Percentiles rank a stretch among this genome's conserved stretches.
These are phyloP conservation scores for Lactifluus piperatus DNA, from an alignment of 768 basidiomycete genomes.

Conservation along the genomic window DNA sequence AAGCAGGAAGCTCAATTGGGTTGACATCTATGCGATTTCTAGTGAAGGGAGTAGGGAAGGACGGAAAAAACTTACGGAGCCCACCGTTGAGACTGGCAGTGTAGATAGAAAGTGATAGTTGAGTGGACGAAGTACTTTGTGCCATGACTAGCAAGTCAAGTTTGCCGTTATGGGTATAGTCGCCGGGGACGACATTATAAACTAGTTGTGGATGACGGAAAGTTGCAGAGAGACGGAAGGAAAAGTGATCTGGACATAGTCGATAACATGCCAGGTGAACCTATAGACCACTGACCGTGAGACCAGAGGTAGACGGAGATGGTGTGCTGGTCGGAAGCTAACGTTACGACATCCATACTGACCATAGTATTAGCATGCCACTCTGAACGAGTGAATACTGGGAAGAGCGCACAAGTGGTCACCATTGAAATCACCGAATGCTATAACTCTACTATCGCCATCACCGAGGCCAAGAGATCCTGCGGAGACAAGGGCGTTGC, in stretches of 20 bases:
- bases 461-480: conserved; percentile 66
- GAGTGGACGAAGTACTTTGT: conserved; percentile 37
- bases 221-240: conserved; percentile 40
- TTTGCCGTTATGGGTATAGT: conserved; percentile 87
- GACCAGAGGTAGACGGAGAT: conserved; percentile 77
- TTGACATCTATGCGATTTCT: conserved; percentile 19
- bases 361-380: not conserved
- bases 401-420: conserved; percentile 80
- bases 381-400: not conserved
- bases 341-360: conserved; percentile 75
- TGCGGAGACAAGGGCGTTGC: conserved; percentile 71
- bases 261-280: not conserved
- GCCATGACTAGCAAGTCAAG: conserved; percentile 89
- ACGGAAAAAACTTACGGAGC: conserved; percentile 43
- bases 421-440: conserved; percentile 93
- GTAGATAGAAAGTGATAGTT: conserved; percentile 65
- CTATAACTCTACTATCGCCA: conserved; percentile 65
- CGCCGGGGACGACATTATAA: conserved; percentile 83
- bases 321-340: conserved; percentile 67
- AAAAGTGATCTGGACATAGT: conserved; percentile 43
- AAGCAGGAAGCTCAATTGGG: conserved; percentile 49
- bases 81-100: conserved; percentile 51
- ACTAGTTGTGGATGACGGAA: conserved; percentile 51
- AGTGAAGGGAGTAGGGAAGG: not conserved
- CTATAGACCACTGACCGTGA: conserved; percentile 45